Conservation (phyloP, 352 stramenopile genomes). For the Blastocystis sp. region DNA sequence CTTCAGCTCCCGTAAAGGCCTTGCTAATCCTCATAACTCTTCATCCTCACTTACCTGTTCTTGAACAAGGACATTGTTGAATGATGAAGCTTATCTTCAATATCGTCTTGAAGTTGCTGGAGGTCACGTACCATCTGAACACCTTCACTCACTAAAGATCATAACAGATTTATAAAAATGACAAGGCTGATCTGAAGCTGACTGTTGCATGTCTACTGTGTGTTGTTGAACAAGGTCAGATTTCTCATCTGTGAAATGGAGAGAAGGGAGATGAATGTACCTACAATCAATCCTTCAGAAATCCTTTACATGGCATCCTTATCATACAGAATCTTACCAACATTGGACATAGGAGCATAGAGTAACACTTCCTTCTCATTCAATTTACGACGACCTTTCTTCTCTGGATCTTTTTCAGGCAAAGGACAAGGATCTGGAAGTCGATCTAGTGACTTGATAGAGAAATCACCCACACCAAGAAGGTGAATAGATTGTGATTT, state of each 20-base stretch:
- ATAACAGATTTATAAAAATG: background rate
- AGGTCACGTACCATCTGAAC: constrained; percentile 69
- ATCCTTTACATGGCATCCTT: constrained; percentile 88
- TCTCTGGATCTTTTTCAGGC: constrained; percentile 75
- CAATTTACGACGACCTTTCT: constrained; percentile 69
- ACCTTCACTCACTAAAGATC: constrained; percentile 41
- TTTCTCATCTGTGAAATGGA: constrained; percentile 62
- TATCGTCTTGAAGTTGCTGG: constrained; percentile 77
- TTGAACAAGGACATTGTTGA: constrained; percentile 89
- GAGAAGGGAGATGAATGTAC: constrained; percentile 66
- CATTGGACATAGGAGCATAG: constrained; percentile 85
- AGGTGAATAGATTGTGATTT: constrained; percentile 83
- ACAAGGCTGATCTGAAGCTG: background rate
- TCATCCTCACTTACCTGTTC: constrained; percentile 70
- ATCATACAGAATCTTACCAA: constrained; percentile 94
- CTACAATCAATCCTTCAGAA: background rate
- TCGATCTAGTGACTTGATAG: constrained; percentile 83
- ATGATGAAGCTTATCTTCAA: constrained; percentile 86
- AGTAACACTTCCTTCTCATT: constrained; percentile 86
- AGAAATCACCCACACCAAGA: constrained; percentile 92
- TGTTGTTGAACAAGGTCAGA: constrained; percentile 61
- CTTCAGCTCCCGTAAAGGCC: constrained; percentile 16
- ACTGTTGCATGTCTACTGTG: background rate
- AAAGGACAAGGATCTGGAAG: constrained; percentile 92
- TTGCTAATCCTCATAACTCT: constrained; percentile 44